Conservation (phyloP, 495 filamentous ascomycete genomes). For the Penicillium cataractarum region DNA sequence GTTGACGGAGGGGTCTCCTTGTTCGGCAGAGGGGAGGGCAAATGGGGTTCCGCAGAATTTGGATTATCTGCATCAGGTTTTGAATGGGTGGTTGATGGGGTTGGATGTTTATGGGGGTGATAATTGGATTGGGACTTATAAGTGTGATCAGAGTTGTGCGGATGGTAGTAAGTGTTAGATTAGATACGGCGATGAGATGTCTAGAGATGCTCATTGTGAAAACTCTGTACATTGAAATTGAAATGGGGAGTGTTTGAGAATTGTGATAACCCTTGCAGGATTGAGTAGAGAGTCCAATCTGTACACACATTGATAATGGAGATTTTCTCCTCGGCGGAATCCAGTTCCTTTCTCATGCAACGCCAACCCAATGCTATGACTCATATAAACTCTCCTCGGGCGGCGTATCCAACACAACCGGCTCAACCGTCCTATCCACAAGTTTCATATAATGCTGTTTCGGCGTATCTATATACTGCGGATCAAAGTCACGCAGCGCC, state of each 20-base stretch:
- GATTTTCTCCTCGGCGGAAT: background rate
- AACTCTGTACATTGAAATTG: slow-evolving; percentile 3
- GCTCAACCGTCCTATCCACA: background rate
- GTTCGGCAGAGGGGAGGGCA: slow-evolving; percentile 32
- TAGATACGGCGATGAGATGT: background rate
- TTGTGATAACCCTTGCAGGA: background rate
- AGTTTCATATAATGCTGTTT: slow-evolving; percentile 2
- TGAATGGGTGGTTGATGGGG: slow-evolving; percentile 39
- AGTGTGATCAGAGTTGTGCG: slow-evolving; percentile 21
- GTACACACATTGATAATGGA: background rate
- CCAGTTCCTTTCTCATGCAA: background rate
- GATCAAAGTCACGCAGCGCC: background rate
- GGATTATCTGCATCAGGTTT: slow-evolving; percentile 36
- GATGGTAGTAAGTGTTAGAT: slow-evolving; percentile 23
- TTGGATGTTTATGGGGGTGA: slow-evolving; percentile 33
- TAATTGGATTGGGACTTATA: slow-evolving; percentile 31
- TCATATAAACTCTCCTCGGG: background rate
- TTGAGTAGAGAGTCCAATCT: background rate
- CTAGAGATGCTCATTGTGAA: background rate
- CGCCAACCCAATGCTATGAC: background rate
- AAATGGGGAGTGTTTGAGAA: background rate
- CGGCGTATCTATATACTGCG: background rate
- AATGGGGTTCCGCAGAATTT: slow-evolving; percentile 37
- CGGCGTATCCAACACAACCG: background rate
- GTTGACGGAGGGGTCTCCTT: slow-evolving; percentile 36